Evolutionary conservation across 2,329 filamentous ascomycete species (phyloP), one percentile per base, ranked within the genome.

Genomic region (Aspergillus proliferans): DNA sequence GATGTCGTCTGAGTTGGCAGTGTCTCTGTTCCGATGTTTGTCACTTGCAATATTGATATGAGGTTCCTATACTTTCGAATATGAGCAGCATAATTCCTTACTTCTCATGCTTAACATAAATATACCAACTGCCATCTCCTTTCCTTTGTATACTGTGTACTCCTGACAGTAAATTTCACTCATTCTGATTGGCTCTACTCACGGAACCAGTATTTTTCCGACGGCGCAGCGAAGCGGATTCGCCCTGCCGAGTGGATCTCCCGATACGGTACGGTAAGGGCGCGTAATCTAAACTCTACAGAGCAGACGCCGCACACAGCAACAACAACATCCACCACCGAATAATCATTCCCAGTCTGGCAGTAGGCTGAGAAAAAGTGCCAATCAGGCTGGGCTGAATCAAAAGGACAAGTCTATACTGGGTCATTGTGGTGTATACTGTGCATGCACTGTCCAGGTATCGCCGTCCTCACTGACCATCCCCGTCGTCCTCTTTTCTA

Each of bases 391-490:
- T 28, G 10, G 10, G 12, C 26, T 30, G 10, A 12, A 5, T 30
- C 10, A 30, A 12, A 30, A 30, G 10, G 10, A 30, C 26, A 30
- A 30, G 26, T 12, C 10, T 30, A 30, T 30, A 30, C 26, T 12
- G 26, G 26, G 26, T 12, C 10, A 30, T 30, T 12, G 26, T 12
- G 26, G 26, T 30, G 26, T 30, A 12, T 12, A 30, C 26, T 5
- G 8, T 12, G 3, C 9, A 12, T 30, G 26, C 26, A 30, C 7
- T 30, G 3, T 30, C 10, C 26, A 30, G 26, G 26, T 12, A 30
- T 12, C 10, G 26, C 26, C 44, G 33, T 47, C 55, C 59, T 51
- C 62, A 52, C 58, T 57, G 60, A 52, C 54, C 24, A 40, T n/a
- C 10, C 26, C 55, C 55, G 56, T 53, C 56, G 55, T 56, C 52